phyloP scores from a whole-genome alignment of 140 eudicot genomes.

The Bidens hawaiensis region DNA sequence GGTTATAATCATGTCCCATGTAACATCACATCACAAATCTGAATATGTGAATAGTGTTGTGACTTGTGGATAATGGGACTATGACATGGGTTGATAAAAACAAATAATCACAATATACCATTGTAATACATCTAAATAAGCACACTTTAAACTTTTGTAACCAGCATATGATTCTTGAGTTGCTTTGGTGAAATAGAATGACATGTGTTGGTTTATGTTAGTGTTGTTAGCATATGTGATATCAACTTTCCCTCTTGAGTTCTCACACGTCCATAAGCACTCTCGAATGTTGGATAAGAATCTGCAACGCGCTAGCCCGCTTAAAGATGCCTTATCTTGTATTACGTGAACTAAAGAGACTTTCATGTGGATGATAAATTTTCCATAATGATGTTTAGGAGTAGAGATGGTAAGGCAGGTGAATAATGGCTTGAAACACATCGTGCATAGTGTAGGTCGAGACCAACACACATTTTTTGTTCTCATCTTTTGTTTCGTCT shows the following conservation, averaged over 20 bases:
- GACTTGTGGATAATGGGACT: constrained; percentile 10
- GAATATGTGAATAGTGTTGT: constrained; percentile 28
- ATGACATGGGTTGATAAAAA: constrained; percentile 1
- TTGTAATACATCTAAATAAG: neutral
- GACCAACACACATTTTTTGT: too few species aligned
- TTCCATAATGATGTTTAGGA: neutral
- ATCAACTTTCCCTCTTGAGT: neutral
- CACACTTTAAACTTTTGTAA: constrained; percentile 4
- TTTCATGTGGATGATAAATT: neutral
- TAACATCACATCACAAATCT: constrained; percentile 25
- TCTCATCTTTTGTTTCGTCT: too few species aligned
- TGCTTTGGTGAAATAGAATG: constrained; percentile 11
- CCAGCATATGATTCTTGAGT: constrained; percentile 20
- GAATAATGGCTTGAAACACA: too few species aligned
- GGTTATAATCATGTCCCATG: constrained; percentile 8
- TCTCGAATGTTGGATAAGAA: neutral
- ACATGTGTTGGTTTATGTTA: constrained; percentile 17
- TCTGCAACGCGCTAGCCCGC: neutral
- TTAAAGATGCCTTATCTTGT: neutral
- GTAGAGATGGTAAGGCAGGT: neutral
- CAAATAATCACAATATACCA: neutral
- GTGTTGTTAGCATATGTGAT: constrained; percentile 15
- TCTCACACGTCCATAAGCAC: constrained; percentile 14
- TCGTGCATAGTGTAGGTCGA: too few species aligned
- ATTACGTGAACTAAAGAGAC: neutral